Base-by-base conservation (phyloP, 441 rosid species). In the Adansonia rubrostipa region DNA sequence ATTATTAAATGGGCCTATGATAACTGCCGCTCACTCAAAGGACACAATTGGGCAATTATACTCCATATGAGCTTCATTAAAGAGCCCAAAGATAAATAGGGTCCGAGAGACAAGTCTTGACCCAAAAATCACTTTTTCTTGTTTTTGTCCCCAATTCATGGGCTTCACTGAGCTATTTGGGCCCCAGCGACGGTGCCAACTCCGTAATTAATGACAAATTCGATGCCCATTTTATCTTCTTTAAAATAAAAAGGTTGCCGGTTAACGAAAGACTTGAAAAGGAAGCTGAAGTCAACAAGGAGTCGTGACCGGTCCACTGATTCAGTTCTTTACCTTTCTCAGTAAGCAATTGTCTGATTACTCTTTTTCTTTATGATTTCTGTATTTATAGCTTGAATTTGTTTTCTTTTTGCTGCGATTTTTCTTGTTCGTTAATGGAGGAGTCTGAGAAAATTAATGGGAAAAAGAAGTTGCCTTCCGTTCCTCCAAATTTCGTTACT, bases 401-500 rank as follows among this genome's bases (percentile, higher is more conserved):
- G 14, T 28, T 1, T 28, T 20, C 4, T 51, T 9, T 0, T n/a
- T 50, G 8, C 14, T 44, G 28, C 1, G 71, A 13, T 75, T 24
- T n/a, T 17, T 6, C 1, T 45, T 2, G 8, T 57, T 42, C 61
- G 33, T 69, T 73, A 7, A 86, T 88, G 91, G 90, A 85, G 73
- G 76, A 77, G 0, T 81, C 83, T 80, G 88, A 85, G 70, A 72
- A 79, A 33, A 77, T 72, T 51, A 54, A 40, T 60, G 45, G 71
- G 64, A 73, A 50, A 58, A 75, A 64, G 40, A 71, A 58, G 33
- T 44, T 57, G 3, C 78, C 84, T 17, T 22, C 70, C 3, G 8
- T 82, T 62, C 89, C 91, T 2, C 28, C 86, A 7, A 79, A 86
- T 64, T 88, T 69, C 78, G 83, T 86, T 20, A 85, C 86, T 28